These are phyloP conservation scores for Dictyostelium discoideum DNA, from an alignment of 78 protist genomes.

Conservation along the genomic window DNA sequence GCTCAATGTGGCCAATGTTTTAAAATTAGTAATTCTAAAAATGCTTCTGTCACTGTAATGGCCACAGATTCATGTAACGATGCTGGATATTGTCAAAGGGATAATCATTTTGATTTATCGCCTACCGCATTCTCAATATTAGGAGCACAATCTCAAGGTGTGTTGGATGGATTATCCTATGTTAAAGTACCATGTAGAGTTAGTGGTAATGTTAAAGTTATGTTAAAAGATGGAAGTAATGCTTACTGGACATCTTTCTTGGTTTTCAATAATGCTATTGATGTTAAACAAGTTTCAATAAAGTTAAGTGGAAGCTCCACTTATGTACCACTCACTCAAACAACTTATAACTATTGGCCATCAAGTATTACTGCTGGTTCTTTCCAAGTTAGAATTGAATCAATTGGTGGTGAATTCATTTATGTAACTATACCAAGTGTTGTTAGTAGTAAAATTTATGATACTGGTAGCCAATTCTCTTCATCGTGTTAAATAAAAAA, in stretches of 20 bases:
- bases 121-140: constrained; percentile 2
- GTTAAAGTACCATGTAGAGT: constrained; percentile 8
- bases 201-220: background rate
- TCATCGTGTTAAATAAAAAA: background rate
- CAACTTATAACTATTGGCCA: constrained; percentile 29
- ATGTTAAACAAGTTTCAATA: background rate
- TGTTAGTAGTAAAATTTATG: background rate
- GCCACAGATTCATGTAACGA: constrained; percentile 37
- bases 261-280: constrained; percentile 7
- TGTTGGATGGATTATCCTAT: background rate
- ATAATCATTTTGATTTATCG: constrained; percentile 42
- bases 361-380: background rate
- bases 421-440: background rate
- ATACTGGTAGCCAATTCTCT: background rate
- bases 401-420: constrained; percentile 11
- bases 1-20: constrained; percentile 52
- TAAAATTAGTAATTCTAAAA: constrained; percentile 19
- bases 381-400: constrained; percentile 10
- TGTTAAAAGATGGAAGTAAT: constrained; percentile 37
- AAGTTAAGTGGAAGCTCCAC: background rate
- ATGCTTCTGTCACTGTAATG: background rate
- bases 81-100: background rate
- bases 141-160: background rate
- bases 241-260: constrained; percentile 32
- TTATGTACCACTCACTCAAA: background rate